phyloP scores from a whole-genome alignment of 2,329 filamentous ascomycete genomes.

The Ophiostoma tasmaniense region DNA sequence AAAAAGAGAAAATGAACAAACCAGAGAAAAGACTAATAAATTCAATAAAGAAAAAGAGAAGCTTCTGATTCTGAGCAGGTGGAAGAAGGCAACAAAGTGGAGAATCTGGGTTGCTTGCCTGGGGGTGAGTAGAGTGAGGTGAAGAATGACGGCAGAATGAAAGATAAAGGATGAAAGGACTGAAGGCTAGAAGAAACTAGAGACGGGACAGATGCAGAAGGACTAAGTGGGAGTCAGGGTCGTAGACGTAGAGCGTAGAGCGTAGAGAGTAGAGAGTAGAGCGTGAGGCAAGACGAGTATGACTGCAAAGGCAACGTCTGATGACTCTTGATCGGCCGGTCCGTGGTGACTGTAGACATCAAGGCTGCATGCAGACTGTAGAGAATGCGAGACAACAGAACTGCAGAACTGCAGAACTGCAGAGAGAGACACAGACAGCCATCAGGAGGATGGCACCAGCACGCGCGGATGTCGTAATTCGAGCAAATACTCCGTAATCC shows the following conservation, averaged over 20 bases:
- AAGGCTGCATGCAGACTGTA: background rate
- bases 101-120: background rate
- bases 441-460: background rate
- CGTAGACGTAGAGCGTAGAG: no score
- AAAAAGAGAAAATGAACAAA: background rate
- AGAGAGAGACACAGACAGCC: background rate
- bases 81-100: background rate
- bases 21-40: background rate
- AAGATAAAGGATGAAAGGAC: background rate
- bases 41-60: constrained; percentile 1
- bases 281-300: no score
- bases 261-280: no score
- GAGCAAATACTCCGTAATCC: background rate
- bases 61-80: constrained; percentile 3
- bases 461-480: constrained; percentile 12
- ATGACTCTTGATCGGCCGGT: background rate
- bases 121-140: background rate
- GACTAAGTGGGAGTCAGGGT: no score
- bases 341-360: background rate
- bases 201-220: no score
- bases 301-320: no score
- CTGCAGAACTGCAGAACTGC: no score
- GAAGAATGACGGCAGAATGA: background rate
- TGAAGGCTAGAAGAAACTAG: no score
- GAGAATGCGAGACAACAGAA: no score